phyloP scores from a whole-genome alignment of 371 early-diverging fungal genomes.

The Rhizopus delemar region DNA sequence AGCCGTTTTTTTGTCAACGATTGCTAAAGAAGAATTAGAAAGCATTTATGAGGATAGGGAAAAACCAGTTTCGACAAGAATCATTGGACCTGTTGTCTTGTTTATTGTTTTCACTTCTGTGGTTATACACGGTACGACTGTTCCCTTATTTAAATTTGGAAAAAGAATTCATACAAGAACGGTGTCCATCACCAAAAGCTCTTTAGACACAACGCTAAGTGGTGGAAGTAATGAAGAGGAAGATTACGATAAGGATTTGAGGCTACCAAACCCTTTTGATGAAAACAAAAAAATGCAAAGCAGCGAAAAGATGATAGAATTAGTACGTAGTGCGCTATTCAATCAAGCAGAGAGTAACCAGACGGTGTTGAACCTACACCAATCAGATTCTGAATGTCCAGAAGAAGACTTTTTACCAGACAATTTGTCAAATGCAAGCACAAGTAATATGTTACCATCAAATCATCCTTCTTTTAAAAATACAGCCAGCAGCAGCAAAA shows the following conservation, averaged over 20 bases:
- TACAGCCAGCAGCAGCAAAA: no score
- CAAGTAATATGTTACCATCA: not conserved
- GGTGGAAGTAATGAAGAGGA: slow-evolving; percentile 18
- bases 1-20: slow-evolving; percentile 79
- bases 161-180: slow-evolving; percentile 45
- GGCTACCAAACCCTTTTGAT: not conserved
- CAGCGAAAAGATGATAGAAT: not conserved
- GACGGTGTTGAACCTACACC: not conserved
- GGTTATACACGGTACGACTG: slow-evolving; percentile 82
- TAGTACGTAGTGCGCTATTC: not conserved
- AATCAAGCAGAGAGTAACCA: slow-evolving; percentile 10
- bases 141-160: slow-evolving; percentile 69
- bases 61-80: slow-evolving; percentile 28
- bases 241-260: not conserved
- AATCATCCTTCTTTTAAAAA: no score
- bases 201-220: slow-evolving; percentile 25
- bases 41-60: slow-evolving; percentile 34
- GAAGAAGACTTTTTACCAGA: slow-evolving; percentile 40
- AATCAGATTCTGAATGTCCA: slow-evolving; percentile 16
- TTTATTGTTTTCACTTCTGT: slow-evolving; percentile 81
- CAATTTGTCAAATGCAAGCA: slow-evolving; percentile 9
- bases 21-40: slow-evolving; percentile 58
- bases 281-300: not conserved
- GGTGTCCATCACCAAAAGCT: slow-evolving; percentile 33
- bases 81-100: slow-evolving; percentile 66